Evolutionary conservation across 176 grass and related monocot genomes (phyloP), one percentile per base, ranked within the genome.

Genomic region (Paspalum vaginatum): DNA sequence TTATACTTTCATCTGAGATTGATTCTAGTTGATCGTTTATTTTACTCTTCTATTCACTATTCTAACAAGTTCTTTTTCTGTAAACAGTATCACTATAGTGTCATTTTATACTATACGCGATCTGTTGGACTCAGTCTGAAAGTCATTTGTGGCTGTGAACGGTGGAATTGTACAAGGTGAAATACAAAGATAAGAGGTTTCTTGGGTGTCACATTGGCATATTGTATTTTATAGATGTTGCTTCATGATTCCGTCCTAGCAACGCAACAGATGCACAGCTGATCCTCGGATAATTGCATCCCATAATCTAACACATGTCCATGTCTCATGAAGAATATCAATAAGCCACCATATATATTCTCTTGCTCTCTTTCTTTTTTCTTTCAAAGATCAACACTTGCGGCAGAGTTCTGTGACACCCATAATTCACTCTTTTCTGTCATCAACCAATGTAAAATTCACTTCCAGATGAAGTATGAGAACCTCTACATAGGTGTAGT

Each of bases 1-100:
- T 75, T 87, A 85, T 82, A 77, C 57, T 45, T 47, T 74, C 39
- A 65, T n/a, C 27, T 60, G 83, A 57, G 40, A 5, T 26, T n/a
- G n/a, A n/a, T n/a, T n/a, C n/a, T n/a, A n/a, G n/a, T n/a, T n/a
- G n/a, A n/a, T n/a, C n/a, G n/a, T n/a, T n/a, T n/a, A n/a, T n/a
- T n/a, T n/a, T n/a, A n/a, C n/a, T n/a, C n/a, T n/a, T n/a, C n/a
- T n/a, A n/a, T n/a, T n/a, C n/a, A n/a, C n/a, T n/a, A n/a, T n/a
- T n/a, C n/a, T n/a, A n/a, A n/a, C n/a, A n/a, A n/a, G n/a, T n/a
- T n/a, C n/a, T n/a, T n/a, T n/a, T n/a, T n/a, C n/a, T n/a, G n/a
- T n/a, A n/a, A n/a, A n/a, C n/a, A n/a, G n/a, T n/a, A n/a, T n/a
- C n/a, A n/a, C n/a, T n/a, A n/a, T n/a, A n/a, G n/a, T n/a, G n/a